These are phyloP conservation scores for Umbelopsis sp. DNA, from an alignment of 192 early-diverging fungal species.

Conservation along the genomic window DNA sequence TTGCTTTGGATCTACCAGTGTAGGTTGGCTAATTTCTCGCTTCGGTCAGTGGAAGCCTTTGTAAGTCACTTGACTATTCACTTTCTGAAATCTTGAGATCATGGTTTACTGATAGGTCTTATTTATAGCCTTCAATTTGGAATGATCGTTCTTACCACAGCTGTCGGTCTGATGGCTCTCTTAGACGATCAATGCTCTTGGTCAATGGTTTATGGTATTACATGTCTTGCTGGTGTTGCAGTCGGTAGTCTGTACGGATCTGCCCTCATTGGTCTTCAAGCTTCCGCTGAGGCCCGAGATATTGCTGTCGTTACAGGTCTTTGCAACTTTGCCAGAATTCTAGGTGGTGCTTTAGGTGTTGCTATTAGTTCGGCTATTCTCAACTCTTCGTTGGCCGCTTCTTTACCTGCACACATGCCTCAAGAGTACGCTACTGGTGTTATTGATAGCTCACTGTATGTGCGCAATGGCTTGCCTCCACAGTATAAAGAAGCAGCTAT, in stretches of 20 bases:
- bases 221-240: conserved; percentile 32
- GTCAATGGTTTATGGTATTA: conserved; percentile 31
- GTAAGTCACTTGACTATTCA: conserved; percentile 9
- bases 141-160: conserved; percentile 61
- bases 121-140: conserved; percentile 41
- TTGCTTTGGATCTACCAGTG: conserved; percentile 15
- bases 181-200: conserved; percentile 45
- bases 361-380: conserved; percentile 34
- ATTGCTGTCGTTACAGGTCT: conserved; percentile 43
- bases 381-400: conserved; percentile 31
- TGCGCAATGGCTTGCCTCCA: conserved; percentile 27
- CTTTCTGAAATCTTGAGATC: too few species aligned
- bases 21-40: conserved; percentile 33
- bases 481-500: conserved; percentile 23
- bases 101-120: too few species aligned
- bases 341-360: conserved; percentile 41
- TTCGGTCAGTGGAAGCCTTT: conserved; percentile 28
- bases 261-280: conserved; percentile 40
- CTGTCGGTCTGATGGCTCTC: conserved; percentile 64
- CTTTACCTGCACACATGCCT: conserved; percentile 24
- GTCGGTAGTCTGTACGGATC: conserved; percentile 38
- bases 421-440: conserved; percentile 1
- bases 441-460: conserved; percentile 25
- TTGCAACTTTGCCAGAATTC: conserved; percentile 37
- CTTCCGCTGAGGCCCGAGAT: conserved; percentile 34